Evolutionary conservation across 805 yeast species (phyloP).

Genomic region (Myxozyma lipomycoides): DNA sequence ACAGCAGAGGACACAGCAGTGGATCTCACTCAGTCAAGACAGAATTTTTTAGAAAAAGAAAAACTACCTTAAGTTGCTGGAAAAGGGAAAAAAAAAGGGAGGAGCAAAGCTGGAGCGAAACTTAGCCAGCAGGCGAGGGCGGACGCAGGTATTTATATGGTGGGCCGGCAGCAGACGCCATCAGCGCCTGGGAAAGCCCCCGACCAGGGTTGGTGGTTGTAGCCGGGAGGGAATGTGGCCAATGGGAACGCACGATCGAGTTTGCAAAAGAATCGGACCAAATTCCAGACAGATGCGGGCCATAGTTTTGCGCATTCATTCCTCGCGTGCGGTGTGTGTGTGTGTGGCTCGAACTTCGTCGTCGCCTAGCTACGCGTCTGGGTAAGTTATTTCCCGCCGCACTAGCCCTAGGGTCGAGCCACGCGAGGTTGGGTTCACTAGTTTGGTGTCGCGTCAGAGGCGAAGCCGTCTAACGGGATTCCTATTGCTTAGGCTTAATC

Average conservation of each 20-base stretch:
- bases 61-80: not conserved
- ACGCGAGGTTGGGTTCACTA: too few relatives aligned
- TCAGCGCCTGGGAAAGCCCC: not conserved
- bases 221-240: not conserved
- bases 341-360: too few relatives aligned
- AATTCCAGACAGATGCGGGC: not conserved
- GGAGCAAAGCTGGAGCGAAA: not conserved
- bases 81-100: not conserved
- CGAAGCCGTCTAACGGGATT: too few relatives aligned
- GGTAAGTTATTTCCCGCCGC: too few relatives aligned
- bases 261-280: not conserved
- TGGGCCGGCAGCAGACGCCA: not conserved
- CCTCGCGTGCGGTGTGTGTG: too few relatives aligned
- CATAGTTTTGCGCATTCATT: not conserved
- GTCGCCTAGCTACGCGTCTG: too few relatives aligned
- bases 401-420: too few relatives aligned
- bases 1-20: too few relatives aligned
- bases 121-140: constrained; percentile 2
- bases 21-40: too few relatives aligned
- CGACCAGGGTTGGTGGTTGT: not conserved
- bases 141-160: constrained; percentile 12
- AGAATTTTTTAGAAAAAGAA: too few relatives aligned
- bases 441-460: too few relatives aligned
- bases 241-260: not conserved
- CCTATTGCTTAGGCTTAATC: too few relatives aligned